These are phyloP conservation scores for Cubamyces sp. DNA, from an alignment of 768 basidiomycete species.

Conservation along the genomic window DNA sequence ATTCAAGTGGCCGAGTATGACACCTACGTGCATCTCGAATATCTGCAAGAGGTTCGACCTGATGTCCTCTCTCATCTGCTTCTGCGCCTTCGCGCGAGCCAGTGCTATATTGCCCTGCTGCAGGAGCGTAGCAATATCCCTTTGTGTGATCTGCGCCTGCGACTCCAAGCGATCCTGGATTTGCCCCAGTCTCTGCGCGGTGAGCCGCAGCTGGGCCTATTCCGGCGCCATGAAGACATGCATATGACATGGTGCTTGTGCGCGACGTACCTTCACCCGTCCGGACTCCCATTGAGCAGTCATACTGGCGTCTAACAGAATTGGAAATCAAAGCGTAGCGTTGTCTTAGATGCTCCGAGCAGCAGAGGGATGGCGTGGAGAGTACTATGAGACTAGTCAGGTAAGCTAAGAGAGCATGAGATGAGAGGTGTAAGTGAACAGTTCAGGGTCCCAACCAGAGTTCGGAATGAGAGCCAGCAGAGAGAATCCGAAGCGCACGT, in stretches of 20 bases:
- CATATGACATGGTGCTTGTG: not conserved
- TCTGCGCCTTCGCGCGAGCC: slow-evolving; percentile 76
- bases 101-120: slow-evolving; percentile 61
- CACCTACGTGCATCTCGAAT: slow-evolving; percentile 68
- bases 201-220: slow-evolving; percentile 66
- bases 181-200: slow-evolving; percentile 69
- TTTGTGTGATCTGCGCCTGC: slow-evolving; percentile 60
- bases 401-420: not conserved
- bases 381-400: not conserved
- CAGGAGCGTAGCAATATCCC: slow-evolving; percentile 69
- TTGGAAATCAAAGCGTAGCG: slow-evolving; percentile 1
- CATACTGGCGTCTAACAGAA: slow-evolving; percentile 14
- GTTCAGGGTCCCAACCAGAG: not conserved
- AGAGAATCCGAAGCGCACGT: slow-evolving; percentile 12
- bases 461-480: slow-evolving; percentile 18
- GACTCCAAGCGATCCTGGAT: slow-evolving; percentile 73
- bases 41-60: slow-evolving; percentile 65
- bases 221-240: not conserved
- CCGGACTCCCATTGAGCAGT: slow-evolving; percentile 36
- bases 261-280: slow-evolving; percentile 37
- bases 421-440: not conserved
- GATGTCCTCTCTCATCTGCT: slow-evolving; percentile 63
- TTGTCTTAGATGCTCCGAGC: not conserved
- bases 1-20: slow-evolving; percentile 57
- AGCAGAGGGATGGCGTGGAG: not conserved